Conservation (phyloP, 1,139 yeast genomes). For the Pichia sp. region DNA sequence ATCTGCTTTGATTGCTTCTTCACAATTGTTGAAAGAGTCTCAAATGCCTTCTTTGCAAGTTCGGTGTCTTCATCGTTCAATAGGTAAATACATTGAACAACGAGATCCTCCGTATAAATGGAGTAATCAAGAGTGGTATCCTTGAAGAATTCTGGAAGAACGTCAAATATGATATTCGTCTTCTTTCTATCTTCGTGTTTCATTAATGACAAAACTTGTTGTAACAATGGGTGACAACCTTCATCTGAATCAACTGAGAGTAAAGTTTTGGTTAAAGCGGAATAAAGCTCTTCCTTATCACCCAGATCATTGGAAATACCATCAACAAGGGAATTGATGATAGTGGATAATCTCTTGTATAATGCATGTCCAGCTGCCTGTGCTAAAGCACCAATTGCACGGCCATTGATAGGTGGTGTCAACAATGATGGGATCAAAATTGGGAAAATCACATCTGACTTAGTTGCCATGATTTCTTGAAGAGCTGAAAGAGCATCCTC, state of each 20-base stretch:
- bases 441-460: slow-evolving; percentile 90
- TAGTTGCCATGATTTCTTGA: slow-evolving; percentile 87
- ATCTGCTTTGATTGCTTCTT: slow-evolving; percentile 68
- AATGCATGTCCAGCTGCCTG: slow-evolving; percentile 86
- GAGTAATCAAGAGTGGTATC: slow-evolving; percentile 64
- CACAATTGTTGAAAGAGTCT: slow-evolving; percentile 57
- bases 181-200: slow-evolving; percentile 67
- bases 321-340: slow-evolving; percentile 65
- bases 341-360: slow-evolving; percentile 61
- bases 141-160: slow-evolving; percentile 66
- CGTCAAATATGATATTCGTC: slow-evolving; percentile 60
- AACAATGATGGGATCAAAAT: slow-evolving; percentile 81
- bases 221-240: slow-evolving; percentile 80
- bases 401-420: slow-evolving; percentile 79
- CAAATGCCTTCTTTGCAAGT: slow-evolving; percentile 65
- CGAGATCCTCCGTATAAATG: slow-evolving; percentile 68
- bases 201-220: slow-evolving; percentile 67
- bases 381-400: slow-evolving; percentile 82
- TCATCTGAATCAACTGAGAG: slow-evolving; percentile 70
- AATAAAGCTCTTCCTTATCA: slow-evolving; percentile 36
- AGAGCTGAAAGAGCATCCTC: slow-evolving; percentile 82
- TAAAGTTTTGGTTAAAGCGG: slow-evolving; percentile 60
- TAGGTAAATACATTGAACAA: slow-evolving; percentile 60
- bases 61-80: slow-evolving; percentile 63
- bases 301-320: slow-evolving; percentile 41